Conservation (phyloP, 139 green algal species). For the Chloropicon primus region DNA sequence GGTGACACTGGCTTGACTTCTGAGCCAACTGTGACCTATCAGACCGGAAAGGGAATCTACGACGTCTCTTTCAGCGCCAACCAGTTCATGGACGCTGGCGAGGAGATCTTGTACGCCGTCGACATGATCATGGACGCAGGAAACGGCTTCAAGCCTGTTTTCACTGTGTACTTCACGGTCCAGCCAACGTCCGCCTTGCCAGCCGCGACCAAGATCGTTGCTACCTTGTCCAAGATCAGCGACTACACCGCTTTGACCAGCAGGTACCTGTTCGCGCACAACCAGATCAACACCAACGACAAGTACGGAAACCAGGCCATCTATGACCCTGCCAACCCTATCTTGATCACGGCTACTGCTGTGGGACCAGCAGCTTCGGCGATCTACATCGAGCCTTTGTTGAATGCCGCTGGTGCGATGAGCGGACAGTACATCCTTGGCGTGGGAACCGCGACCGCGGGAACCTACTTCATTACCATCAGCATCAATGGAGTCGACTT, state of each 20-base stretch:
- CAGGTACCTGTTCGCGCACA: background rate
- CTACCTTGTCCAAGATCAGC: background rate
- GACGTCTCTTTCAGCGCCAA: background rate
- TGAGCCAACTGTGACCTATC: background rate
- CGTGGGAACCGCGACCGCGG: background rate
- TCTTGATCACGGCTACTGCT: background rate
- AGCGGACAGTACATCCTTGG: background rate
- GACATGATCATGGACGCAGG: background rate
- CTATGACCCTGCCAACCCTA: background rate
- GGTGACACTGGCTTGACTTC: background rate
- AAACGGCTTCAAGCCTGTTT: background rate
- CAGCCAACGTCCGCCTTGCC: background rate
- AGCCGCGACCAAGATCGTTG: background rate
- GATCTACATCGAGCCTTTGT: background rate
- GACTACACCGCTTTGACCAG: background rate
- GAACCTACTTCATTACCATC: background rate
- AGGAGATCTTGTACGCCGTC: background rate
- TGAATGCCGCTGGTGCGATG: background rate
- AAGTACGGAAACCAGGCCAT: background rate
- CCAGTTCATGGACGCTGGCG: background rate
- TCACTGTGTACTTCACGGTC: background rate
- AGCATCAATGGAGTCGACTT: background rate
- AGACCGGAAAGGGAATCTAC: background rate
- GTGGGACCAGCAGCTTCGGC: background rate
- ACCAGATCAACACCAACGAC: background rate